These are phyloP conservation scores for Penicillium lagena DNA, from an alignment of 495 filamentous ascomycete genomes.

Conservation along the genomic window DNA sequence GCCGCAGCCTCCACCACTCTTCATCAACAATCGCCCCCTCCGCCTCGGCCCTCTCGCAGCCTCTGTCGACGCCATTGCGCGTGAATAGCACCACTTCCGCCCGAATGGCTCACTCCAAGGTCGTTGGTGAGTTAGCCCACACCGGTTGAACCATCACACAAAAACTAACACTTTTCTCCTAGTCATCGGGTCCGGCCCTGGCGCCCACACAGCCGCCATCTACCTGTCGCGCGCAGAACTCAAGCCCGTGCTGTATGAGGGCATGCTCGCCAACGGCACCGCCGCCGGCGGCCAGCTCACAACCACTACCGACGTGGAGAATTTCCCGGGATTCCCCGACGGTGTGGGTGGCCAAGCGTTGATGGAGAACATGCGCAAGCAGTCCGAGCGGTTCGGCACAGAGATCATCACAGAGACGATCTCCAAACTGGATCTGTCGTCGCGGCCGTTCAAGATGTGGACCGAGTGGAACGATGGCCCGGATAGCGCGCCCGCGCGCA, in stretches of 20 bases:
- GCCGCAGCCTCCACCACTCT: conserved; percentile 56
- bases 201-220: conserved; percentile 93
- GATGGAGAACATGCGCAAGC: conserved; percentile 93
- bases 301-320: conserved; percentile 97
- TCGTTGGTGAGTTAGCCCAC: conserved; percentile 54
- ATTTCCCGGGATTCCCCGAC: conserved; percentile 89
- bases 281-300: conserved; percentile 94
- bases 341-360: conserved; percentile 79
- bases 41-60: conserved; percentile 27
- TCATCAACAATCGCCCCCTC: conserved; percentile 46
- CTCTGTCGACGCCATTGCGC: conserved; percentile 37
- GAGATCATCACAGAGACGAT: conserved; percentile 90
- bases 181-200: conserved; percentile 89
- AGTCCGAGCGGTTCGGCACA: conserved; percentile 88
- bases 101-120: conserved; percentile 73
- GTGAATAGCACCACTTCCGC: conserved; percentile 27
- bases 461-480: conserved; percentile 72
- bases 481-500: conserved; percentile 57
- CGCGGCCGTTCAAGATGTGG: conserved; percentile 88
- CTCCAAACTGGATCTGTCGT: conserved; percentile 75
- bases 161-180: conserved; percentile 8
- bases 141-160: not conserved
- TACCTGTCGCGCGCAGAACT: conserved; percentile 93
- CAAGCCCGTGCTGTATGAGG: conserved; percentile 86
- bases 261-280: conserved; percentile 94